phyloP scores from a whole-genome alignment of 2,329 filamentous ascomycete species.

The Ophiostoma montium region DNA sequence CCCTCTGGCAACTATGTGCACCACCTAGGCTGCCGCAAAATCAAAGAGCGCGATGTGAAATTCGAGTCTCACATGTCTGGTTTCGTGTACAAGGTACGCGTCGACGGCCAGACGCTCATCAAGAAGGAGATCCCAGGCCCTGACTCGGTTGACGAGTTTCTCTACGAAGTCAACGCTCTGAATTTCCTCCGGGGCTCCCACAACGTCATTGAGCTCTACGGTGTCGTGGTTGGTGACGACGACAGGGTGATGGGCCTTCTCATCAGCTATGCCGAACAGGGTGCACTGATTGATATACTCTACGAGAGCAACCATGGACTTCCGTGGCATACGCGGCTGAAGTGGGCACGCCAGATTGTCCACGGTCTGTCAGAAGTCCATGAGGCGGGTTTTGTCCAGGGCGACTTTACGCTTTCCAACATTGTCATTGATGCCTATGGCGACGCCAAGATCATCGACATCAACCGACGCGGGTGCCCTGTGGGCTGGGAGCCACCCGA shows the following conservation, averaged over 20 bases:
- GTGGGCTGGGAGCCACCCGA: constrained; percentile 97
- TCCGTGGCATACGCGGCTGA: constrained; percentile 60
- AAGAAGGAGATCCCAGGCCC: constrained; percentile 98
- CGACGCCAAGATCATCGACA: constrained; percentile 94
- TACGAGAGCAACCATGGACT: constrained; percentile 57
- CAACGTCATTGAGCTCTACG: constrained; percentile 75
- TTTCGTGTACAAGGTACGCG: constrained; percentile 86
- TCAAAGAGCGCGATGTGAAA: constrained; percentile 58
- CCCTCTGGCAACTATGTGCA: constrained; percentile 59
- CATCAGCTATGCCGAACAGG: constrained; percentile 75
- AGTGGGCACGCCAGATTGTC: constrained; percentile 86
- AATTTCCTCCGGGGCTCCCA: constrained; percentile 56
- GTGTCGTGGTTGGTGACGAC: constrained; percentile 72
- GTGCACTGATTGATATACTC: constrained; percentile 79
- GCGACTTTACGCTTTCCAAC: constrained; percentile 93
- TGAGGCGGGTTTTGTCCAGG: constrained; percentile 90
- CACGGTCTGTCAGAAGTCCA: constrained; percentile 84
- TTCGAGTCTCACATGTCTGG: constrained; percentile 93
- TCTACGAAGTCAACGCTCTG: constrained; percentile 96
- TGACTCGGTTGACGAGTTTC: constrained; percentile 88
- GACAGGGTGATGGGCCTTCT: constrained; percentile 73
- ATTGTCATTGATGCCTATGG: constrained; percentile 80
- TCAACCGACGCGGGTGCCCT: constrained; percentile 92
- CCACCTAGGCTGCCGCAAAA: constrained; percentile 52
- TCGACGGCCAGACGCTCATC: constrained; percentile 57